phyloP scores from a whole-genome alignment of 2,329 filamentous ascomycete species.

The Sporothrix inflata region DNA sequence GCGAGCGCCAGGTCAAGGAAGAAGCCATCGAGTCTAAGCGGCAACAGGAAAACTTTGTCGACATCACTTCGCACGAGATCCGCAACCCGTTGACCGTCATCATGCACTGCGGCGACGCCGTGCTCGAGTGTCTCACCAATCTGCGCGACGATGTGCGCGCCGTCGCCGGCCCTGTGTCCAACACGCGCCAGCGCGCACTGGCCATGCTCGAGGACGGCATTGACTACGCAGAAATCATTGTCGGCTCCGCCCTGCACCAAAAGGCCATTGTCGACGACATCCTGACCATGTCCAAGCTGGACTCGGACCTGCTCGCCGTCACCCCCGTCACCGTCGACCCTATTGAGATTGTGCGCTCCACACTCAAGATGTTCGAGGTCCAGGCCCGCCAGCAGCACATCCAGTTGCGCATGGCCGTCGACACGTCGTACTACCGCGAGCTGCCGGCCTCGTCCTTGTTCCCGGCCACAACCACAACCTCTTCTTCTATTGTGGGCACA shows the following conservation, averaged over 20 bases:
- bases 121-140: slow-evolving; percentile 55
- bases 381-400: slow-evolving; percentile 73
- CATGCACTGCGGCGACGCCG: slow-evolving; percentile 73
- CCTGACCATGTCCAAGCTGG: slow-evolving; percentile 73
- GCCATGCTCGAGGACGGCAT: slow-evolving; percentile 62
- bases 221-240: slow-evolving; percentile 77
- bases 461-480: background rate
- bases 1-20: slow-evolving; percentile 54
- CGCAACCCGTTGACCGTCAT: slow-evolving; percentile 75
- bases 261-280: slow-evolving; percentile 79
- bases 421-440: slow-evolving; percentile 57
- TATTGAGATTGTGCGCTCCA: slow-evolving; percentile 65
- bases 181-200: slow-evolving; percentile 38
- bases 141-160: slow-evolving; percentile 43
- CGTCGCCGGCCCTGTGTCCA: slow-evolving; percentile 28
- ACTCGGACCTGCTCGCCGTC: slow-evolving; percentile 73
- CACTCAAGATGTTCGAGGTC: slow-evolving; percentile 77
- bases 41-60: slow-evolving; percentile 81
- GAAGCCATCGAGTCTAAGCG: slow-evolving; percentile 63
- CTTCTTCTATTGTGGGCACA: background rate
- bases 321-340: slow-evolving; percentile 72
- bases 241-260: slow-evolving; percentile 77
- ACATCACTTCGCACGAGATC: slow-evolving; percentile 74
- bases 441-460: slow-evolving; percentile 17
- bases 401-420: slow-evolving; percentile 64